A percentile compares a stretch with the other conserved stretches of the same genome.
phyloP scores from a whole-genome alignment of 148 eudicot species.

The Fagopyrum tataricum region DNA sequence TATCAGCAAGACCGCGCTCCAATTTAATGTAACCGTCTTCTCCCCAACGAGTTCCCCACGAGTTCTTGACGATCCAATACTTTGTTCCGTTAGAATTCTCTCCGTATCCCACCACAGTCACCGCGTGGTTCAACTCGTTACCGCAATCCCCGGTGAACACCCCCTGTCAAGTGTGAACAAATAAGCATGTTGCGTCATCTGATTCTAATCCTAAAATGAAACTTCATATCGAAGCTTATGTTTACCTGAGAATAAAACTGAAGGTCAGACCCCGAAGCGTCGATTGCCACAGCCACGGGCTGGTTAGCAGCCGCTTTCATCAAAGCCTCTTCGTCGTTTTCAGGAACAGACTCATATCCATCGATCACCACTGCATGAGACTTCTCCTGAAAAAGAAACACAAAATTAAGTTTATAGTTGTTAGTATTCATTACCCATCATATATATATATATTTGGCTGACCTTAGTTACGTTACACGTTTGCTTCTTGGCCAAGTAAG shows the following conservation, averaged over 20 bases:
- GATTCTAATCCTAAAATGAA: no score
- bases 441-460: no score
- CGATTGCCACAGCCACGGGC: constrained; percentile 23
- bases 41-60: constrained; percentile 25
- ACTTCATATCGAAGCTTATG: no score
- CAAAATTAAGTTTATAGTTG: no score
- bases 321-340: constrained; percentile 20
- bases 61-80: constrained; percentile 38
- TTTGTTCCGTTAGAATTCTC: not conserved
- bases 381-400: not conserved
- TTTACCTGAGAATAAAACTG: constrained; percentile 19
- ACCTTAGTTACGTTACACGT: not conserved
- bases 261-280: constrained; percentile 16
- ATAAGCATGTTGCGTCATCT: not conserved
- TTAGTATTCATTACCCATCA: no score
- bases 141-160: constrained; percentile 26
- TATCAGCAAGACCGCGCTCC: not conserved
- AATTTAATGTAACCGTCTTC: constrained; percentile 6
- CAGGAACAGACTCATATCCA: constrained; percentile 13
- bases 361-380: constrained; percentile 16
- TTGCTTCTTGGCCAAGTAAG: constrained; percentile 12
- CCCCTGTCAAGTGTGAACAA: constrained; percentile 8
- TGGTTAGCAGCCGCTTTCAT: constrained; percentile 24
- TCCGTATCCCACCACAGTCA: constrained; percentile 31
- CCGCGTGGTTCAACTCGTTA: constrained; percentile 23